Evolutionary conservation across 768 basidiomycete genomes (phyloP).

Genomic region (Collybia mongolica): DNA sequence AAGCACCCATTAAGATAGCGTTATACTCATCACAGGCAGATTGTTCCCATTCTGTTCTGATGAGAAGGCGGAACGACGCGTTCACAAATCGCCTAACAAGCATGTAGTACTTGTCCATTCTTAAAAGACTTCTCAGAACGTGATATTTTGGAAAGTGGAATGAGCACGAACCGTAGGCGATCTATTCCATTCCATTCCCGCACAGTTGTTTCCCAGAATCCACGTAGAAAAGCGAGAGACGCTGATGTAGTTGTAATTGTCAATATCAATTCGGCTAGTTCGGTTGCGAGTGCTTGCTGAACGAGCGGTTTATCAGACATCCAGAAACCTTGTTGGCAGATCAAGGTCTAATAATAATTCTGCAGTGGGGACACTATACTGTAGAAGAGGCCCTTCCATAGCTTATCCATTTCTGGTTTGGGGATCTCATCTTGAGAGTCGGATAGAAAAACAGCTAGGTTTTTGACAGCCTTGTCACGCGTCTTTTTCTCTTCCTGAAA

Average conservation of each 20-base stretch:
- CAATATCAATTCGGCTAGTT: conserved; percentile 80
- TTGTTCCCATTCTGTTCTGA: conserved; percentile 67
- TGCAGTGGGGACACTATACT: conserved; percentile 47
- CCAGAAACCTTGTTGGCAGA: conserved; percentile 77
- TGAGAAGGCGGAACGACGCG: conserved; percentile 79
- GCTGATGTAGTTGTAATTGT: conserved; percentile 55
- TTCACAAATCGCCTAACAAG: conserved; percentile 88
- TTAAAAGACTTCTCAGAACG: conserved; percentile 26
- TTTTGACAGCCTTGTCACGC: conserved; percentile 87
- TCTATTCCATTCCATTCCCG: conserved; percentile 96
- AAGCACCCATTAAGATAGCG: conserved; percentile 57
- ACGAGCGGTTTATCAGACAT: conserved; percentile 99
- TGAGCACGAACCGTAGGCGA: conserved; percentile 65
- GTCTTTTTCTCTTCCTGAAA: conserved; percentile 75
- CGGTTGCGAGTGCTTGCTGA: conserved; percentile 86
- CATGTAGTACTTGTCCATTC: conserved; percentile 98
- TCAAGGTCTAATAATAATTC: background rate
- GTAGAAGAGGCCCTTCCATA: conserved; percentile 99
- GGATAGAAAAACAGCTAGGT: conserved; percentile 77
- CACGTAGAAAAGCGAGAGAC: conserved; percentile 75
- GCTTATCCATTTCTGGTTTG: conserved; percentile 79
- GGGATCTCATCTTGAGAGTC: conserved; percentile 59
- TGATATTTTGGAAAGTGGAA: background rate
- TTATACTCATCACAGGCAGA: conserved; percentile 59
- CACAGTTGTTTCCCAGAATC: conserved; percentile 90